Base-by-base conservation (phyloP, 495 filamentous ascomycete genomes). In the Penicillium simplicissimum region DNA sequence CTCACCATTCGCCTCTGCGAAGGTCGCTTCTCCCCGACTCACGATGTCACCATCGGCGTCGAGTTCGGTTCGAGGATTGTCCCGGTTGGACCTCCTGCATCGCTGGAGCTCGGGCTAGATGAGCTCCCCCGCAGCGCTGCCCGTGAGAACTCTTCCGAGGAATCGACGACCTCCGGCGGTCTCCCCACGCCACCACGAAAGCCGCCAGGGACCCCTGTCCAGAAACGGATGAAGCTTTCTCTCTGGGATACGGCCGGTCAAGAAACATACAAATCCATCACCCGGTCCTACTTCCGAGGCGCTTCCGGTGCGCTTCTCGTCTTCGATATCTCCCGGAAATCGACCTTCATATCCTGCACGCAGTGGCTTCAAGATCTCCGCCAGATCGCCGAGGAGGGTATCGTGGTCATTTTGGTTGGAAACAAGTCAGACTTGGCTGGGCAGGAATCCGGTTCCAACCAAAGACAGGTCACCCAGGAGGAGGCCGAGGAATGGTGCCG, bases 231-330 rank as follows among this genome's bases (percentile, higher is more conserved):
- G 88, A 91, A 91, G 62, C 78, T 91, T 8, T 88, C 86, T 1
- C 76, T 98, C 14, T 97, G 95, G 95, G 95, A 98, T 73, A 98
- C 95, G 0, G 95, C 95, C 25, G 95, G 95, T 4, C 95, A 98
- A 70, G 95, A 98, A 80, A 96, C 91, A 11, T 96, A 96, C 79
- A 96, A 96, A 71, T 92, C 89, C 52, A 93, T 98, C 60, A 98
- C 95, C 6, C 86, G 92, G 25, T 92, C 88, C 49, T 98, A 98
- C 76, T 98, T 98, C 76, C 87, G 95, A 33, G 95, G 95, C 65
- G 92, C 93, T 1, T 91, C 88, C 0, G 94, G 95, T 45, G 95
- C 94, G 7, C 81, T 98, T 3, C 84, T 98, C 21, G 95, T 98
- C 56, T 98, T 96, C 71, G 95, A 98, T 74, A 93, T 98, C 64